Conservation (phyloP, 805 yeast species). For the Nakazawaea wickerhamii region DNA sequence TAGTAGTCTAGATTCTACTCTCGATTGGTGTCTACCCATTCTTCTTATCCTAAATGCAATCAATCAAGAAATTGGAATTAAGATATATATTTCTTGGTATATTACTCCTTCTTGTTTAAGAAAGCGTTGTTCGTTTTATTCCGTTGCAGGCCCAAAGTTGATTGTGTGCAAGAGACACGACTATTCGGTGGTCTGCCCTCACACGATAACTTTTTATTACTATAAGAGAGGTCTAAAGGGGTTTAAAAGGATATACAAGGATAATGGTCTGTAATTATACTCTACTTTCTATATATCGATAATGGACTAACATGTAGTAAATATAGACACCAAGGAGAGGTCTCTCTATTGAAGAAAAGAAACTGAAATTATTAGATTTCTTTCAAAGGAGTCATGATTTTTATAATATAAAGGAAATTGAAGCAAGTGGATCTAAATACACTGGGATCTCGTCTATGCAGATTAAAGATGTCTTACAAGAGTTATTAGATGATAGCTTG, state of each 20-base stretch:
- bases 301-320: too few species aligned
- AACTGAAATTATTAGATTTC: constrained; percentile 30
- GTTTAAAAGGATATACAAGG: too few species aligned
- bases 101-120: background rate
- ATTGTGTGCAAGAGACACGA: background rate
- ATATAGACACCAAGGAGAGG: constrained; percentile 20
- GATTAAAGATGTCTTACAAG: constrained; percentile 44
- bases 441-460: constrained; percentile 49
- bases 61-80: too few species aligned
- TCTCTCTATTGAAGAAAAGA: constrained; percentile 35
- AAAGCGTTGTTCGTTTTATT: background rate
- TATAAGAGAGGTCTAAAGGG: too few species aligned
- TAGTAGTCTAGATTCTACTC: constrained; percentile 34
- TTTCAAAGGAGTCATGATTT: constrained; percentile 35
- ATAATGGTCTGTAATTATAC: background rate
- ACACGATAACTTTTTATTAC: too few species aligned
- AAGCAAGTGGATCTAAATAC: constrained; percentile 37
- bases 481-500: constrained; percentile 43
- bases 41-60: background rate
- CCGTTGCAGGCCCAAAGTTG: background rate
- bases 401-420: constrained; percentile 48
- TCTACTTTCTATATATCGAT: background rate
- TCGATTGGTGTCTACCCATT: constrained; percentile 11
- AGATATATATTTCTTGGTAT: background rate
- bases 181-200: background rate